These are phyloP conservation scores for Candida rishiriensis DNA, from an alignment of 805 yeast species.

Conservation along the genomic window DNA sequence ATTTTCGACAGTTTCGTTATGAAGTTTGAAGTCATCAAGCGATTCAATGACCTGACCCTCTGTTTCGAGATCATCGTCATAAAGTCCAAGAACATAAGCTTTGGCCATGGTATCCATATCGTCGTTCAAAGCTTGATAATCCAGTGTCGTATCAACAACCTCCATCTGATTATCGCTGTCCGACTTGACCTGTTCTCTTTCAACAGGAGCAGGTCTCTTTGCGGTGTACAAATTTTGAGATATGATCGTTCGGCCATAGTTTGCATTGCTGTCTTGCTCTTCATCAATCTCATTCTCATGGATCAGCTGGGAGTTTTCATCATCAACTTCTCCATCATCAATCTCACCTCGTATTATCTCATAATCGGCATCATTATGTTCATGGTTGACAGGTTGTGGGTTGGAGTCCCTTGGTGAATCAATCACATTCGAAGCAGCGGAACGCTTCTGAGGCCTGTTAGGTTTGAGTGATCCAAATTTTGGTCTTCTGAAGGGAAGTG, in stretches of 20 bases:
- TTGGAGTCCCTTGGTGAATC: slow-evolving; percentile 16
- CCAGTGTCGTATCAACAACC: slow-evolving; percentile 31
- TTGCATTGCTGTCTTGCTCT: slow-evolving; percentile 1
- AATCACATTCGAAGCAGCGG: neutral
- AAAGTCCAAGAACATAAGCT: slow-evolving; percentile 55
- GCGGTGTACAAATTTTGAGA: neutral
- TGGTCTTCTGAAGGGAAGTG: neutral
- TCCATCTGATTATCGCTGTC: slow-evolving; percentile 1
- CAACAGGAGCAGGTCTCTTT: neutral
- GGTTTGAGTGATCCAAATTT: neutral
- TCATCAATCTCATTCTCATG: slow-evolving; percentile 11
- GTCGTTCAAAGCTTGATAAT: slow-evolving; percentile 37
- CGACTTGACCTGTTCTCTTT: neutral
- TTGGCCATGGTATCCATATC: slow-evolving; percentile 55
- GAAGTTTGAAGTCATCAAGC: slow-evolving; percentile 48
- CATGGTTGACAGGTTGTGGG: slow-evolving; percentile 12
- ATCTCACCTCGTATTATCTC: slow-evolving; percentile 17
- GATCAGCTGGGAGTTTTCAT: slow-evolving; percentile 12
- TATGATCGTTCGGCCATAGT: slow-evolving; percentile 8
- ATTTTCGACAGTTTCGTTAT: slow-evolving; percentile 44
- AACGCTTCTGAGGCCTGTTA: slow-evolving; percentile 2
- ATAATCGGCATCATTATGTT: slow-evolving; percentile 17
- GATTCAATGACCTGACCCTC: slow-evolving; percentile 53
- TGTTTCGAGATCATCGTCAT: slow-evolving; percentile 55
- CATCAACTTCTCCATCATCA: slow-evolving; percentile 16